Base-by-base conservation (phyloP, 192 early-diverging fungal genomes). In the Entophlyctis luteolus region DNA sequence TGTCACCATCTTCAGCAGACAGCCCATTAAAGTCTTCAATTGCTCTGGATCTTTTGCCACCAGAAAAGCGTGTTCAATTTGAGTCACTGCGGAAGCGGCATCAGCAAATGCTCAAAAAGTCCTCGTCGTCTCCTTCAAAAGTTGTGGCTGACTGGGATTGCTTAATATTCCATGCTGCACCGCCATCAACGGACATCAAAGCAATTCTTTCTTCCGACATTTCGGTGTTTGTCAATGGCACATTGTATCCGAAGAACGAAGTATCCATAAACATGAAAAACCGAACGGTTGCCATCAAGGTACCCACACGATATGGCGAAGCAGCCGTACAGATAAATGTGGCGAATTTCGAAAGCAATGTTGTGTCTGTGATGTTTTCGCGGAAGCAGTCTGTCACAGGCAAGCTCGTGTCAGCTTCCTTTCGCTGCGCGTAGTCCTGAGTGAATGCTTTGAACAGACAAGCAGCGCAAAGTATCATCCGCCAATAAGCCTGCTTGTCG, bases 81-180 rank as follows among this genome's bases (percentile, higher is more conserved):
- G n/a, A n/a, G n/a, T n/a, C n/a, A n/a, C n/a, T n/a, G n/a, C n/a
- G n/a, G n/a, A n/a, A n/a, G n/a, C n/a, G n/a, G n/a, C n/a, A n/a
- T n/a, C n/a, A n/a, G n/a, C n/a, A n/a, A n/a, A n/a, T n/a, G 16
- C 48, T 10, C 63, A 66, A 38, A 66, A 59, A 34, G 2, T 48
- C 33, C 33, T 25, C 31, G 22, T 37, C 60, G 23, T 25, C n/a
- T 2, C 23, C 49, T 31, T 66, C 63, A 18, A 52, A 37, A 38
- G 52, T 52, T 22, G 37, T 38, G 0, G 8, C 63, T 39, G 63
- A 66, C 32, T 66, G 63, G 63, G 37, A 66, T 38, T 66, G 34
- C 29, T 27, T 66, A 18, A 55, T 66, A 18, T 66, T 66, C 45
- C 28, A 48, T 16, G 25, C n/a, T 5, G 42, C 20, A 3, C 22